Base-by-base conservation (phyloP, 805 yeast genomes). In the Dipodascus albidus region DNA sequence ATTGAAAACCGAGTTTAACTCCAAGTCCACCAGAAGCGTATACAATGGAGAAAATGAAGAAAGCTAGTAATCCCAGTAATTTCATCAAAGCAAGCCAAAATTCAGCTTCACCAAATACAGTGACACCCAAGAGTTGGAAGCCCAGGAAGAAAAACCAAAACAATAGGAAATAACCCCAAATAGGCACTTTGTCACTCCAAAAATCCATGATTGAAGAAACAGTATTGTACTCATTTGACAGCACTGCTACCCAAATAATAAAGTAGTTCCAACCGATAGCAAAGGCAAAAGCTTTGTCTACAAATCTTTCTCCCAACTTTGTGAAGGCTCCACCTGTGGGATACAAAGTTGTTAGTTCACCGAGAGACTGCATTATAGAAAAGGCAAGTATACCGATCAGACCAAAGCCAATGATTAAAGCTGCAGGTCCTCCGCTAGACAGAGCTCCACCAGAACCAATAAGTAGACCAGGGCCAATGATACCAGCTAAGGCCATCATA, bases 401-500 rank as follows among this genome's bases (percentile, higher is more conserved):
- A 1, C 74, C 67, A 58, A 75, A 79, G 24, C 78, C 76, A 48
- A 79, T 66, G 35, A 79, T 59, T 53, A 79, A 64, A 1, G 82
- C 76, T 2, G 74, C 78, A 4, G 79, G 78, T 8, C 80, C 80
- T 52, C 80, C 80, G 8, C 60, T 61, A 27, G 71, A 65, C 44
- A 79, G 67, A 3, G 81, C 74, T 33, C 73, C 73, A 15, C 82
- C 80, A 0, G 79, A 72, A 27, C 80, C 77, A 31, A 87, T 84
- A 57, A 87, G 80, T 51, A 87, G 72, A 63, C 93, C 95, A 6
- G 91, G 83, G 60, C 95, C 96, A 59, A 87, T 85, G 55, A 85
- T 77, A 47, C 91, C 90, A 59, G 91, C 93, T 57, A 86, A 73
- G 51, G 93, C 89, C 69, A 86, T 86, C 87, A 85, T 82, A 56